These are phyloP conservation scores for Xylaria sp. DNA, from an alignment of 2,329 filamentous ascomycete genomes.

Conservation along the genomic window DNA sequence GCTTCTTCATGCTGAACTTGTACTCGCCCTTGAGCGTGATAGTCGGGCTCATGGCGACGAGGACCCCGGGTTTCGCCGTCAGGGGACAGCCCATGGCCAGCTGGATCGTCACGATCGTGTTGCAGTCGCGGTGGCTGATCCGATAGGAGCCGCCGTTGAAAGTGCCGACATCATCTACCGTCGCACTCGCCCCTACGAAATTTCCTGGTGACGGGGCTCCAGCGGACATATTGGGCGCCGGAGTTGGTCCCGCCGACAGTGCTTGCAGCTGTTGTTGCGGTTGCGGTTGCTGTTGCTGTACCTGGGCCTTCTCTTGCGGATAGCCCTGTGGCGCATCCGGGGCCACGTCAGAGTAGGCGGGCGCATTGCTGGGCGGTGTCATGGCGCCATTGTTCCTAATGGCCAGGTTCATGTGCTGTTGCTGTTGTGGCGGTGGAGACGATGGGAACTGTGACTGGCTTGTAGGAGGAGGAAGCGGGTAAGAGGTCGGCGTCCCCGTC, in stretches of 20 bases:
- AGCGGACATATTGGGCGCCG: slow-evolving; percentile 44
- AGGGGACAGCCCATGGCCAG: slow-evolving; percentile 88
- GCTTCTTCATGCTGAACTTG: slow-evolving; percentile 90
- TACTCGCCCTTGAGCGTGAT: slow-evolving; percentile 82
- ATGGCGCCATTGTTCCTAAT: slow-evolving; percentile 44
- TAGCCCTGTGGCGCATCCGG: slow-evolving; percentile 37
- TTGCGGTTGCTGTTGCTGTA: background rate
- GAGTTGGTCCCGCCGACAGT: slow-evolving; percentile 26
- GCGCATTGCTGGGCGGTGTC: slow-evolving; percentile 36
- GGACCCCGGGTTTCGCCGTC: slow-evolving; percentile 78
- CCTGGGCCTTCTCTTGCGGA: slow-evolving; percentile 42
- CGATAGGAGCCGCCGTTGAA: slow-evolving; percentile 97
- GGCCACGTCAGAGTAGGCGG: slow-evolving; percentile 36
- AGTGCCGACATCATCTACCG: slow-evolving; percentile 85
- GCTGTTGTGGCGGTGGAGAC: slow-evolving; percentile 41
- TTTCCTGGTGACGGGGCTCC: slow-evolving; percentile 54
- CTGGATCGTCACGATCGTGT: slow-evolving; percentile 87
- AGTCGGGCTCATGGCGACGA: slow-evolving; percentile 94
- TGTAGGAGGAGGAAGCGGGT: slow-evolving; percentile 41
- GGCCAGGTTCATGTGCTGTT: slow-evolving; percentile 44
- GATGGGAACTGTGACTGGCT: slow-evolving; percentile 4
- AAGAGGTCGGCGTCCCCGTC: slow-evolving; percentile 40
- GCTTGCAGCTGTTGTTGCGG: background rate
- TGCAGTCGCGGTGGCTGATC: slow-evolving; percentile 89
- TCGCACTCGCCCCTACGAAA: slow-evolving; percentile 68